Evolutionary conservation across 352 stramenopile species (phyloP), one percentile per base, ranked within the genome.

Genomic region (Globisporangium nagaii): DNA sequence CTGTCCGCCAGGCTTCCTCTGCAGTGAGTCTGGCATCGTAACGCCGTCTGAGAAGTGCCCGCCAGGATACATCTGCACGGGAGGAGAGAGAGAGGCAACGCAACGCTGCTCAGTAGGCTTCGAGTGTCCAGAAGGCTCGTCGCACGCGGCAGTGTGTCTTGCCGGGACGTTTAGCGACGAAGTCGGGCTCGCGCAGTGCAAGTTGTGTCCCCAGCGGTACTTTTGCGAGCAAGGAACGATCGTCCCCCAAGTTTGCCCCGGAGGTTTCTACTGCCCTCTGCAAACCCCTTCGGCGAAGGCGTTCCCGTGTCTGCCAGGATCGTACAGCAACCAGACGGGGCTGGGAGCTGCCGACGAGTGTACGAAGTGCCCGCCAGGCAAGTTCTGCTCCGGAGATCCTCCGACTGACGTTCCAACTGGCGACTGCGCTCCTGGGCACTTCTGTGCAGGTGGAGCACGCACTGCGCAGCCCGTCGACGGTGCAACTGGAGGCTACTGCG

Each of bases 231-330:
- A 51, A 22, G 80, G 73, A 0, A 67, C 62, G 3, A 49, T 72
- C 10, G 69, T 43, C 2, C 84, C 86, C 12, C 24, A 56, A 34
- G 20, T 60, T 25, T 98, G 88, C 43, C 75, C 73, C 2, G 47
- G 58, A 35, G 89, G 87, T 4, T 92, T 74, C 56, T 97, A 87
- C 53, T 98, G 89, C 56, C 84, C 75, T 0, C 25, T 66, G 0
- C 58, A 72, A 31, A 95, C 75, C 2, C 63, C 70, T 1, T 70
- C 59, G 0, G 27, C 58, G 30, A 79, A 65, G 1, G 70, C 61
- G 41, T 94, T 73, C 53, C 69, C 79, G 13, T 90, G 84, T 56
- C 62, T 65, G 10, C 59, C 74, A 20, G 84, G 84, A 2, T 78
- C 79, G 0, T 94, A 77, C 52, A 80, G 86, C 24, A 79, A 80